These are phyloP conservation scores for Pseudogymnoascus sp. DNA, from an alignment of 2,329 filamentous ascomycete genomes.

Conservation along the genomic window DNA sequence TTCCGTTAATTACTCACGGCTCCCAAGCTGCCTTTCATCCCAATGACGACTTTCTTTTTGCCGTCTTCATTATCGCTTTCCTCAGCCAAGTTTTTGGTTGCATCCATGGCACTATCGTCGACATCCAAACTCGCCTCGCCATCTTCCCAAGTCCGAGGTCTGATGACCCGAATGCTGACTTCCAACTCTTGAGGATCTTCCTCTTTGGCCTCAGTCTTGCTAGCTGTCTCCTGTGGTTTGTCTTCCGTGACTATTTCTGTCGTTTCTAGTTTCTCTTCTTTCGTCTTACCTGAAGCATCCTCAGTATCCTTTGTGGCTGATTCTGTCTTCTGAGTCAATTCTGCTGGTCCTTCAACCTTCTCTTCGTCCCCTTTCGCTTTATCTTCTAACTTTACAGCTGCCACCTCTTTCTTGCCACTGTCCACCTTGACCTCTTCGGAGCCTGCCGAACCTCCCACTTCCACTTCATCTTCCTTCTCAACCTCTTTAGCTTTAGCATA, in stretches of 20 bases:
- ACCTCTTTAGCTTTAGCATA: slow-evolving; percentile 43
- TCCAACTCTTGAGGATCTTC: slow-evolving; percentile 22
- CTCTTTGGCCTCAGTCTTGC: slow-evolving; percentile 18
- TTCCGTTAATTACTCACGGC: not conserved
- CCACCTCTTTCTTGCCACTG: slow-evolving; percentile 16
- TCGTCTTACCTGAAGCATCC: not conserved
- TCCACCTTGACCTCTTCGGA: slow-evolving; percentile 21
- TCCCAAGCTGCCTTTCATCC: slow-evolving; percentile 7
- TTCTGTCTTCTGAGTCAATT: not conserved
- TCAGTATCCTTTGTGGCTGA: not conserved
- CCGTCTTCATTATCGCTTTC: not conserved
- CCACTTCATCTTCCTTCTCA: slow-evolving; percentile 17
- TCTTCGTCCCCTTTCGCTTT: slow-evolving; percentile 21
- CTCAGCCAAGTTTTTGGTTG: slow-evolving; percentile 28
- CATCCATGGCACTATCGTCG: slow-evolving; percentile 41
- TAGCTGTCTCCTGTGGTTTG: not conserved
- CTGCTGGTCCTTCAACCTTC: not conserved
- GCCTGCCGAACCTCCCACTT: slow-evolving; percentile 15
- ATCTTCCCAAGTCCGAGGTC: slow-evolving; percentile 20
- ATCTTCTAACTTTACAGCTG: slow-evolving; percentile 15
- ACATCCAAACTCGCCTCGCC: slow-evolving; percentile 33
- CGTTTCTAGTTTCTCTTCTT: not conserved
- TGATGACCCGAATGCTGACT: slow-evolving; percentile 22
- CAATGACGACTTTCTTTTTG: not conserved
- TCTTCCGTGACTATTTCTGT: not conserved